phyloP scores from a whole-genome alignment of 2,329 filamentous ascomycete genomes.

The Alternaria sp. region DNA sequence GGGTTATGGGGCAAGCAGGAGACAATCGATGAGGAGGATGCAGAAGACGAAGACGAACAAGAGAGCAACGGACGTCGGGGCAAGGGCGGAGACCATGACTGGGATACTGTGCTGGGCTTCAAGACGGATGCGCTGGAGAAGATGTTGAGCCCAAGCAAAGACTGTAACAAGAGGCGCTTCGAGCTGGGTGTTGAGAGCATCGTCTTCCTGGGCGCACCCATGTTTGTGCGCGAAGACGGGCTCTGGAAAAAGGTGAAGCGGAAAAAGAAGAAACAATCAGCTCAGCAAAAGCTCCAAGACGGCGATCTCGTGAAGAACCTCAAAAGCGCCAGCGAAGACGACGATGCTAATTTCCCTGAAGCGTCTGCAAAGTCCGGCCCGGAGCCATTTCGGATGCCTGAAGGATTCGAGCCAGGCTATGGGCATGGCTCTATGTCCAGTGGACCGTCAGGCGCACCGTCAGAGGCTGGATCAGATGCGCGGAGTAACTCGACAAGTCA shows the following conservation, averaged over 20 bases:
- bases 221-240: conserved; percentile 54
- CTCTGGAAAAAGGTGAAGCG: conserved; percentile 51
- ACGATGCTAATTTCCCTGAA: conserved; percentile 23
- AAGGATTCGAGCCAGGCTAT: conserved; percentile 53
- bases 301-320: conserved; percentile 32
- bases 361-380: conserved; percentile 22
- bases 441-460: conserved; percentile 40
- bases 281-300: conserved; percentile 34
- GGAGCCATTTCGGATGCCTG: conserved; percentile 45
- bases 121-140: conserved; percentile 53
- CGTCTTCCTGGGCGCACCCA: conserved; percentile 54
- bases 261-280: conserved; percentile 42
- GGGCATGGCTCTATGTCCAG: conserved; percentile 47
- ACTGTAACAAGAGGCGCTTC: conserved; percentile 53
- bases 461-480: conserved; percentile 52
- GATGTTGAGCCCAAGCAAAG: conserved; percentile 49
- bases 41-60: conserved; percentile 30
- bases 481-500: conserved; percentile 51
- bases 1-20: conserved; percentile 48
- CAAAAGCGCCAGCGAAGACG: conserved; percentile 23
- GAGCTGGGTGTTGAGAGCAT: conserved; percentile 53
- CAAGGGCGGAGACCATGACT: conserved; percentile 47
- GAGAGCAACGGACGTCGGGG: conserved; percentile 18
- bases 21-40: conserved; percentile 49
- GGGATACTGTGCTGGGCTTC: conserved; percentile 53